Evolutionary conservation across 106 monocot genomes (phyloP).

Genomic region (Dendrobium officinale): DNA sequence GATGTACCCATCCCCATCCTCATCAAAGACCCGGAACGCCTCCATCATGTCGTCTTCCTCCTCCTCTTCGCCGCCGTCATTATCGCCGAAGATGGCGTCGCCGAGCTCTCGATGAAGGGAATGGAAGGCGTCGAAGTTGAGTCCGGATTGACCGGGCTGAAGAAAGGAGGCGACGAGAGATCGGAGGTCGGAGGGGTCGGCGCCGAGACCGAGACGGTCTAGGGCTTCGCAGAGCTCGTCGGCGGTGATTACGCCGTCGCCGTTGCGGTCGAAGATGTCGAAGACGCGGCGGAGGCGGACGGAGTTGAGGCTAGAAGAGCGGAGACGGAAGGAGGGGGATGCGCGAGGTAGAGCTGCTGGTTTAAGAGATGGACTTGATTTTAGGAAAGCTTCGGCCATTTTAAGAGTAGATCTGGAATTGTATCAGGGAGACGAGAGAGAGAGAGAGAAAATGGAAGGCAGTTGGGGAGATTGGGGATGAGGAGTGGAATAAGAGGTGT

Average conservation of each 20-base stretch:
- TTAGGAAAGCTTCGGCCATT: not conserved
- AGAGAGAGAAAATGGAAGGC: not conserved
- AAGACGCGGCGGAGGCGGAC: conserved; percentile 13
- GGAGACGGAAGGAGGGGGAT: conserved; percentile 11
- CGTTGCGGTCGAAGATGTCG: conserved; percentile 12
- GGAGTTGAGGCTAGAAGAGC: conserved; percentile 6
- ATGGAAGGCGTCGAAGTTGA: conserved; percentile 38
- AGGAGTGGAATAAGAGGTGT: not conserved
- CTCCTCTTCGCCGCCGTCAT: not conserved
- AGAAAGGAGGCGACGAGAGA: conserved; percentile 16
- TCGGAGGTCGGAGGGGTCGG: conserved; percentile 23
- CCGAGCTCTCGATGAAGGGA: conserved; percentile 30
- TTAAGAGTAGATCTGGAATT: not conserved
- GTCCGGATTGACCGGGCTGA: conserved; percentile 19
- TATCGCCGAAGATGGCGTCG: conserved; percentile 4
- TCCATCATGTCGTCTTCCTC: conserved; percentile 40
- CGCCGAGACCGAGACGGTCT: conserved; percentile 20
- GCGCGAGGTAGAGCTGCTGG: not conserved
- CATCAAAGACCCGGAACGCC: conserved; percentile 53
- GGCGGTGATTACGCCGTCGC: conserved; percentile 6
- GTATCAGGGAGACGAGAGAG: not conserved
- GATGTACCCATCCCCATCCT: conserved; percentile 48
- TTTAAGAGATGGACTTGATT: not conserved
- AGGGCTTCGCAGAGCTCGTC: conserved; percentile 6
- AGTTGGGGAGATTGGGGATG: not conserved